These are phyloP conservation scores for Leucosporidium yakuticum DNA, from an alignment of 768 basidiomycete genomes.

Conservation along the genomic window DNA sequence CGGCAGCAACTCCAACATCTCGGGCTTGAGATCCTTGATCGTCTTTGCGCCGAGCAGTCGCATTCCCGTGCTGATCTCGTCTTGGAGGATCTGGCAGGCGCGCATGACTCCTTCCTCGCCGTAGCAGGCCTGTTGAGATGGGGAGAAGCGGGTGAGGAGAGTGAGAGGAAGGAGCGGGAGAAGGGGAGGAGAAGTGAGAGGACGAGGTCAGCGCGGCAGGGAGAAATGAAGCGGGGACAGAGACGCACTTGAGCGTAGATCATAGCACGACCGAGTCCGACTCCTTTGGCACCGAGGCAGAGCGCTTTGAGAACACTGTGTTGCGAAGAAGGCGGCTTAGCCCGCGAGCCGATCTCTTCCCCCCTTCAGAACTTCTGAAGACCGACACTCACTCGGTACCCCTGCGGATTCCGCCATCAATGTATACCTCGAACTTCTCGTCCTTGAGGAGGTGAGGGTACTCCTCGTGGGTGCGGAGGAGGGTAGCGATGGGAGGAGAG, in stretches of 20 bases:
- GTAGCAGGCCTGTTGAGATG: slow-evolving; percentile 33
- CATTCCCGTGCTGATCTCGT: slow-evolving; percentile 47
- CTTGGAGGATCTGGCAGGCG: slow-evolving; percentile 42
- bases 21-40: slow-evolving; percentile 44
- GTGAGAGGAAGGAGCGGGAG: too few species aligned
- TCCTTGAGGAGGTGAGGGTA: slow-evolving; percentile 45
- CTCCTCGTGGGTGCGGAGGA: slow-evolving; percentile 44
- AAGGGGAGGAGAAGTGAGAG: too few species aligned
- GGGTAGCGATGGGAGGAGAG: slow-evolving; percentile 63
- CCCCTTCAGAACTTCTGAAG: too few species aligned
- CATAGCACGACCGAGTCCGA: slow-evolving; percentile 78
- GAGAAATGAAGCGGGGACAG: too few species aligned
- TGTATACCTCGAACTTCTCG: slow-evolving; percentile 45
- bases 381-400: slow-evolving; percentile 48
- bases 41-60: slow-evolving; percentile 45
- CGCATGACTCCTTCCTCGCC: slow-evolving; percentile 41
- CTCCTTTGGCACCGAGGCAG: slow-evolving; percentile 66
- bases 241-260: slow-evolving; percentile 56
- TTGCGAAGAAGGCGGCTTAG: slow-evolving; percentile 19
- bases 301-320: slow-evolving; percentile 45
- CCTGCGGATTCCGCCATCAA: slow-evolving; percentile 50
- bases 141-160: too few species aligned
- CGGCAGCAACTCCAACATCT: slow-evolving; percentile 20
- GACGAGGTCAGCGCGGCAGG: too few species aligned
- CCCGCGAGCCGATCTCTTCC: too few species aligned